A percentile compares a stretch with the other conserved stretches of the same genome.
Evolutionary conservation across 805 yeast species (phyloP).

Genomic region (Lachancea thermotolerans): DNA sequence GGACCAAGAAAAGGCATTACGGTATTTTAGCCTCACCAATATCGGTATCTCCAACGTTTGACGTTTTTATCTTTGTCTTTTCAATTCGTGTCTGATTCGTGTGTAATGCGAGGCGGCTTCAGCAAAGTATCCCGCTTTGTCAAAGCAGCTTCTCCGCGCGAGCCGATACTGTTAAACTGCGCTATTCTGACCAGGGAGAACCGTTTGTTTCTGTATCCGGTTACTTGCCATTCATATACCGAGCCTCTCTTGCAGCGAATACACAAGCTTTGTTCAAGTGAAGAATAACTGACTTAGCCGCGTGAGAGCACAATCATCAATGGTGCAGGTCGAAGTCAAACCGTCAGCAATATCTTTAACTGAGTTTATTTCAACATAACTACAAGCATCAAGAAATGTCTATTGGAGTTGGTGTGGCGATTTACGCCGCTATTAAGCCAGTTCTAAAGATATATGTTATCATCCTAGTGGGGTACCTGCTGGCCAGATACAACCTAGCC

Average conservation of each 20-base stretch:
- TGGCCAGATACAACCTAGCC: conserved; percentile 58
- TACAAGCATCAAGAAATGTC: neutral
- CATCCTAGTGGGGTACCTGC: conserved; percentile 55
- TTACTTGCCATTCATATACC: no score
- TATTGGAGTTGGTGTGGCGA: conserved; percentile 49
- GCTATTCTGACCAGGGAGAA: no score
- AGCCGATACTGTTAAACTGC: no score
- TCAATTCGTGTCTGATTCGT: no score
- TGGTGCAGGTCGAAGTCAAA: neutral
- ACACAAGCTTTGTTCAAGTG: neutral
- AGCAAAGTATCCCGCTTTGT: no score
- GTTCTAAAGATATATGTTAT: conserved; percentile 74
- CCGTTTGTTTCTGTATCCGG: no score
- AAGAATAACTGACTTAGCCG: neutral
- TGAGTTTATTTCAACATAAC: neutral
- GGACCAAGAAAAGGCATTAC: no score
- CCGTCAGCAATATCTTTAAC: neutral
- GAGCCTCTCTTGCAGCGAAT: neutral
- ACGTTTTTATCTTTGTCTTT: no score
- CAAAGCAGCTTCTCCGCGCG: no score
- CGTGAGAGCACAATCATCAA: neutral
- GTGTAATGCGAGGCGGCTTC: no score
- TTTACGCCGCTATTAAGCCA: conserved; percentile 80
- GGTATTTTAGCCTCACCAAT: no score
- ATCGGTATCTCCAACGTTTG: no score